Percentiles rank a stretch among this genome's conserved stretches.
phyloP scores from a whole-genome alignment of 2,329 filamentous ascomycete species.

The Colletotrichum costaricense region DNA sequence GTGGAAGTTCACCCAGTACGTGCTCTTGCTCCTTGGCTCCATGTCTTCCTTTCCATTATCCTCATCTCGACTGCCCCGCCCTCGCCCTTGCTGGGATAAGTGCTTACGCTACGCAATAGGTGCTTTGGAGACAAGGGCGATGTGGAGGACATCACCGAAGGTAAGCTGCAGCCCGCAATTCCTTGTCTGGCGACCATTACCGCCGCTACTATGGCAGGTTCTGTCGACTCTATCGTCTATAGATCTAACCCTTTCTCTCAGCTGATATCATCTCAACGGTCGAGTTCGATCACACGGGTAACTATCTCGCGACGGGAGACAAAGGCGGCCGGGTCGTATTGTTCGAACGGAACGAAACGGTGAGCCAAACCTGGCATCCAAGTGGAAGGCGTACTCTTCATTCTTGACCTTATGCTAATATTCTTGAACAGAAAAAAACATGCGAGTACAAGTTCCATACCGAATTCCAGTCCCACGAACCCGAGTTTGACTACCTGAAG shows the following conservation, averaged over 20 bases:
- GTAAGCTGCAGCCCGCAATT: slow-evolving; percentile 57
- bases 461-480: slow-evolving; percentile 99
- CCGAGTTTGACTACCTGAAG: slow-evolving; percentile 99
- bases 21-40: slow-evolving; percentile 40
- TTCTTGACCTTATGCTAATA: slow-evolving; percentile 45
- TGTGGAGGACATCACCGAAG: slow-evolving; percentile 98
- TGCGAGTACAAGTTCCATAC: slow-evolving; percentile 99
- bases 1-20: slow-evolving; percentile 99
- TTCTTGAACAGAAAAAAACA: slow-evolving; percentile 86
- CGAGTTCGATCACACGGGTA: slow-evolving; percentile 90
- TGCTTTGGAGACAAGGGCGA: slow-evolving; percentile 99
- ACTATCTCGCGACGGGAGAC: slow-evolving; percentile 90
- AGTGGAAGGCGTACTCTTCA: not conserved
- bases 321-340: slow-evolving; percentile 88
- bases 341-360: slow-evolving; percentile 95
- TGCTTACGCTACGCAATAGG: slow-evolving; percentile 61
- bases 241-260: slow-evolving; percentile 49
- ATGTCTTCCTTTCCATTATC: not conserved
- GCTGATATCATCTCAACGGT: slow-evolving; percentile 93
- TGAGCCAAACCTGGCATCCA: slow-evolving; percentile 57
- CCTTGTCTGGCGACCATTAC: not conserved
- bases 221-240: slow-evolving; percentile 7
- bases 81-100: slow-evolving; percentile 31
- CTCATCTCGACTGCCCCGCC: not conserved
- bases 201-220: not conserved